Evolutionary conservation across 2,329 filamentous ascomycete species (phyloP).

Genomic region (Sclerotinia spermophila): DNA sequence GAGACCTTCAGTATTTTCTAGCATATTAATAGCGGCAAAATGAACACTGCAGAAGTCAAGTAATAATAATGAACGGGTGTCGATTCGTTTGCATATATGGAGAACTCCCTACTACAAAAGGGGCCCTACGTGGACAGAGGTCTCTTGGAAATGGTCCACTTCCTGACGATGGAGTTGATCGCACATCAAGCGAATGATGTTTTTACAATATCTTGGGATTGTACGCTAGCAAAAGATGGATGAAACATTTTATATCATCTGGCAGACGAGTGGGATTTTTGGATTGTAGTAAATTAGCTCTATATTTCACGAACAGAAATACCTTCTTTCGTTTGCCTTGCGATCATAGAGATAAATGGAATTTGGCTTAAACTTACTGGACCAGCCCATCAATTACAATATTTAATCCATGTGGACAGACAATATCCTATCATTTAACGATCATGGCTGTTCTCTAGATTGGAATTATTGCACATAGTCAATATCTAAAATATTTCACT

Average conservation of each 20-base stretch:
- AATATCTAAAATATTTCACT: neutral
- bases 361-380: neutral
- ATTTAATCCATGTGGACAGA: neutral
- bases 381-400: neutral
- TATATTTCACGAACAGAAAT: neutral
- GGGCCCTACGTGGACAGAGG: neutral
- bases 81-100: neutral
- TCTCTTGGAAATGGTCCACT: neutral
- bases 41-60: neutral
- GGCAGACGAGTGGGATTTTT: neutral
- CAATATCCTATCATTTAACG: neutral
- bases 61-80: neutral
- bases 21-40: neutral
- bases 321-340: neutral
- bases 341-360: neutral
- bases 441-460: neutral
- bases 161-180: neutral
- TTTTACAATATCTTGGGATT: neutral
- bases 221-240: neutral
- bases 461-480: neutral
- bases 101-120: neutral
- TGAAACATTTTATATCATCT: neutral
- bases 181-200: neutral
- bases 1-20: neutral
- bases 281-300: neutral